Conservation (phyloP, 768 basidiomycete genomes). For the Boletus tylopilopsis region DNA sequence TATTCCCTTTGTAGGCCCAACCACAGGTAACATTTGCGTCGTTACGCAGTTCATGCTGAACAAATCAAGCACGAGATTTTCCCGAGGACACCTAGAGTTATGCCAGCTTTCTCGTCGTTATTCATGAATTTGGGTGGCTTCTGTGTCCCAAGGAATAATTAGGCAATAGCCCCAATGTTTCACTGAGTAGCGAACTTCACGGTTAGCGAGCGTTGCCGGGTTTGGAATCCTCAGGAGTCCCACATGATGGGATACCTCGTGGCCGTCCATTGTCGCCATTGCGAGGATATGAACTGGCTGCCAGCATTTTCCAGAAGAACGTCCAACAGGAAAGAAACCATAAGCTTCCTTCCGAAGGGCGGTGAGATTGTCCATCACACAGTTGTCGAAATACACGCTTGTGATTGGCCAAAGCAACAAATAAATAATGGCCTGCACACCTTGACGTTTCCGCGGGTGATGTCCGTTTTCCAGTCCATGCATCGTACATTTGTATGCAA, state of each 20-base stretch:
- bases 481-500: background rate
- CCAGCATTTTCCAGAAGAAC: slow-evolving; percentile 3
- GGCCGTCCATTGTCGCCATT: background rate
- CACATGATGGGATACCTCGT: background rate
- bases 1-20: too few relatives aligned
- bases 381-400: background rate
- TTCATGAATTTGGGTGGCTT: background rate
- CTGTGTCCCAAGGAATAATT: background rate
- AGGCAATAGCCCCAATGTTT: background rate
- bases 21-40: background rate
- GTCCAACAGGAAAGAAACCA: background rate
- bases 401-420: background rate
- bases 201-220: background rate
- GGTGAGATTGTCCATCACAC: background rate
- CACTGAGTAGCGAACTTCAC: too few relatives aligned
- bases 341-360: background rate
- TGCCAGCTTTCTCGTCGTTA: background rate
- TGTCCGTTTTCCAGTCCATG: background rate
- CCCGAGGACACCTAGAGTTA: background rate
- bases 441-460: background rate
- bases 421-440: background rate
- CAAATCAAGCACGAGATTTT: background rate
- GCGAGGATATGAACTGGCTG: background rate
- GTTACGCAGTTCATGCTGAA: background rate
- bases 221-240: background rate